phyloP scores from a whole-genome alignment of 164 flowering plant species.

The Berberis thunbergii region DNA sequence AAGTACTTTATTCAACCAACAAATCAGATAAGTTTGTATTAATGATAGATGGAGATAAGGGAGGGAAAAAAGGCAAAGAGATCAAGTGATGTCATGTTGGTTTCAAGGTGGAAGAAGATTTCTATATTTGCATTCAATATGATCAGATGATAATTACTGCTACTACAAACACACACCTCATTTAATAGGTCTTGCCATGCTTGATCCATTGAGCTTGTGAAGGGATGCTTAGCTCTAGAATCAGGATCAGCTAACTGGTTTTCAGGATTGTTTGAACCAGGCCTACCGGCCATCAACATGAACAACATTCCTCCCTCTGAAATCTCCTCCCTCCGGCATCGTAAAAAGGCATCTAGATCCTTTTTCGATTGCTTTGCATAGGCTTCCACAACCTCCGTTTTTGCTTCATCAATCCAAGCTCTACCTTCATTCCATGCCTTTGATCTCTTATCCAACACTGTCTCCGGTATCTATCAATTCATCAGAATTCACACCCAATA shows the following conservation, averaged over 20 bases:
- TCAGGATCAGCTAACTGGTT: slow-evolving; percentile 33
- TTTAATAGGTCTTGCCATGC: slow-evolving; percentile 38
- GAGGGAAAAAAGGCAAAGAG: not conserved
- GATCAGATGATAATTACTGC: not conserved
- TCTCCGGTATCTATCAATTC: slow-evolving; percentile 21
- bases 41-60: slow-evolving; percentile 12
- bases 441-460: slow-evolving; percentile 23
- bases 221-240: slow-evolving; percentile 37
- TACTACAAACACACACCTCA: slow-evolving; percentile 15
- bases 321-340: slow-evolving; percentile 32
- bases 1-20: not conserved
- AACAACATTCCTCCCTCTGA: slow-evolving; percentile 29
- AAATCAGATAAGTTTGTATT: slow-evolving; percentile 1
- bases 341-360: slow-evolving; percentile 25
- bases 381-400: slow-evolving; percentile 33
- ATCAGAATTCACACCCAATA: too few relatives aligned
- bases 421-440: slow-evolving; percentile 34
- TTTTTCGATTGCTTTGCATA: slow-evolving; percentile 31
- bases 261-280: slow-evolving; percentile 16
- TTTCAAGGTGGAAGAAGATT: slow-evolving; percentile 12
- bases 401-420: slow-evolving; percentile 39
- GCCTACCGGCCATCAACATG: slow-evolving; percentile 33
- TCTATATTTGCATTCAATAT: slow-evolving; percentile 13
- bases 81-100: slow-evolving; percentile 12
- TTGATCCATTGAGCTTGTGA: slow-evolving; percentile 34